Evolutionary conservation across 202 grass and related monocot species (phyloP), one percentile per base, ranked within the genome.

Genomic region (Musa balbisiana): DNA sequence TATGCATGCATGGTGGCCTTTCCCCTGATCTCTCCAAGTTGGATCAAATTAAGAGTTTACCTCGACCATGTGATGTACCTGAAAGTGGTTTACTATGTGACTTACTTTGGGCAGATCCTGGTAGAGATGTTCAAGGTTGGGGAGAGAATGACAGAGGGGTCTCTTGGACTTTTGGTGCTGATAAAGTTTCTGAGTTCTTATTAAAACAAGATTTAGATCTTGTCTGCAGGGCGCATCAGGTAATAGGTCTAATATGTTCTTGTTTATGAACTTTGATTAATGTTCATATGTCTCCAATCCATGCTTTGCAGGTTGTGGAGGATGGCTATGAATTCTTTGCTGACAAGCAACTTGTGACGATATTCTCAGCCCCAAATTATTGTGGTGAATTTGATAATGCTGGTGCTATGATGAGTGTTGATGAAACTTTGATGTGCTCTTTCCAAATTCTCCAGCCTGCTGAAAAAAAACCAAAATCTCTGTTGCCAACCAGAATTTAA

Each of bases 241-340:
- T 92, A 79, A 53, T 53, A 72, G 11, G 11, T 69, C 26, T 58
- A 55, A 79, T 58, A 64, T 78, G 20, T 77, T 50, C 72, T 72
- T 62, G 29, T 69, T 79, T 53, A 16, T 79, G 3, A 63, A 15
- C 76, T 22, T 59, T 79, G 13, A 8, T 66, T 10, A 54, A 19
- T 77, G 51, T 54, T 65, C 20, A 17, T 77, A 17, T 78, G 74
- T 11, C 67, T 76, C 84, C 65, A 86, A 24, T 70, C 80, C 17
- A 83, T 27, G 27, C 11, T 77, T 89, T 69, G 49, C 85, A 96
- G 93, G 93, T 96, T 83, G 93, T 96, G 26, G 90, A 96, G 74
- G 93, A 96, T 89, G 93, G 93, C 10, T 96, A 96, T 67, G 93
- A 92, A 85, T 96, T 92, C 80, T 96, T 96, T 82, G 93, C 93